Conservation (phyloP, 257 asterid species). For the Capsicum rhomboideum region DNA sequence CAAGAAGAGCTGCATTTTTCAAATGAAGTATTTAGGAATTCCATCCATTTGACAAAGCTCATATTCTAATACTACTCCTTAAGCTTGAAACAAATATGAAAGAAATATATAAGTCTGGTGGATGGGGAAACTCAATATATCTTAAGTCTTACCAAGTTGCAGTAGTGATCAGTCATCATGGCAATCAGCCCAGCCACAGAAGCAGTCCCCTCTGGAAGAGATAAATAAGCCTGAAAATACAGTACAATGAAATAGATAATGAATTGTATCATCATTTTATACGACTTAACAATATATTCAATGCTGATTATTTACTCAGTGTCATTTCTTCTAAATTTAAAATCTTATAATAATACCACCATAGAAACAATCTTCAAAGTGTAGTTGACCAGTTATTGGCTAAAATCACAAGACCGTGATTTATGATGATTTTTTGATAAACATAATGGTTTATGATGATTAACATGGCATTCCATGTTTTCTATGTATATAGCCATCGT, state of each 20-base stretch:
- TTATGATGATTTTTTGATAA: neutral
- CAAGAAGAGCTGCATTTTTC: neutral
- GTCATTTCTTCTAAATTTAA: neutral
- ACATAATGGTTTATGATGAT: neutral
- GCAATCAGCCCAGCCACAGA: constrained; percentile 87
- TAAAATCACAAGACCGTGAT: neutral
- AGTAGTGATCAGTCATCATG: constrained; percentile 95
- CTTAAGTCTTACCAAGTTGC: constrained; percentile 71
- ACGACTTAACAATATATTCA: neutral
- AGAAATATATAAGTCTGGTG: neutral
- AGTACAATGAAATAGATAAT: neutral
- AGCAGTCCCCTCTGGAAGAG: constrained; percentile 96
- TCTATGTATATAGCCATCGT: neutral
- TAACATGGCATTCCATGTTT: neutral
- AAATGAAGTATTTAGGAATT: neutral
- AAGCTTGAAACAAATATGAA: neutral
- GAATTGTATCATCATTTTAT: neutral
- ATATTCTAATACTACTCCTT: neutral
- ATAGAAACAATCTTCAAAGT: neutral
- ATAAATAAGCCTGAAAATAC: constrained; percentile 80
- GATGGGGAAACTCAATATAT: neutral
- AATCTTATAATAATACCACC: neutral
- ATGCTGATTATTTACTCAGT: neutral
- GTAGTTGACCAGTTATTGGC: neutral
- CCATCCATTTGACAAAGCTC: neutral